A percentile compares a stretch with the other conserved stretches of the same genome.
Evolutionary conservation across 2,329 filamentous ascomycete genomes (phyloP).

Genomic region (Huntiella omanensis): DNA sequence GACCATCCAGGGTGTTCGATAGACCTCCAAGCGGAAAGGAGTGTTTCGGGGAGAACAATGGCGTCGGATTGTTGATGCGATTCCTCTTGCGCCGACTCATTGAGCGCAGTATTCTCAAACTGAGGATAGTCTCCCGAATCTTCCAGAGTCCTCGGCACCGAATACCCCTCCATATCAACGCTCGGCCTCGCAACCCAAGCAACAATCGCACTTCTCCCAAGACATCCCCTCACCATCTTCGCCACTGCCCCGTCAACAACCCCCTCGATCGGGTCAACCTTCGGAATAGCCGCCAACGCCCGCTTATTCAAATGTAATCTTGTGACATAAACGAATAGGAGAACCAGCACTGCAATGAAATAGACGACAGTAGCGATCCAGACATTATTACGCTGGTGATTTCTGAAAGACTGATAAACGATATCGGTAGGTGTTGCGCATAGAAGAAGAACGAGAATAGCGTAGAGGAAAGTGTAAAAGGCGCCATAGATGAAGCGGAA

Average conservation of each 20-base stretch:
- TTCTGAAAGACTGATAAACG: constrained; percentile 56
- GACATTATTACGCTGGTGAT: constrained; percentile 55
- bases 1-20: constrained; percentile 81
- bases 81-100: too few relatives aligned
- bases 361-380: constrained; percentile 66
- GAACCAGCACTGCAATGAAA: constrained; percentile 49
- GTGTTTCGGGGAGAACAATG: too few relatives aligned
- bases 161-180: not conserved
- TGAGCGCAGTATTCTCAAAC: too few relatives aligned
- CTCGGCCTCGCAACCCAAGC: constrained; percentile 61
- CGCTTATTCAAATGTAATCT: constrained; percentile 76
- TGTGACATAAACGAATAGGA: constrained; percentile 59
- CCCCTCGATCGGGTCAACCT: constrained; percentile 18
- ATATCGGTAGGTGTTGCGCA: constrained; percentile 65
- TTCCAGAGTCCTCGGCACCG: too few relatives aligned
- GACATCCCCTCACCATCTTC: constrained; percentile 51
- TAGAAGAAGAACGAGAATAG: constrained; percentile 54
- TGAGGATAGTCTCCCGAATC: too few relatives aligned
- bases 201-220: constrained; percentile 61
- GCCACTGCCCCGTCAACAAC: constrained; percentile 33
- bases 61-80: too few relatives aligned
- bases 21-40: constrained; percentile 45
- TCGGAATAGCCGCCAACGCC: constrained; percentile 66
- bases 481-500: constrained; percentile 68
- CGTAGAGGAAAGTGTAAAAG: constrained; percentile 56